phyloP scores from a whole-genome alignment of 2,329 filamentous ascomycete species.

The Pyrenophora graminea region DNA sequence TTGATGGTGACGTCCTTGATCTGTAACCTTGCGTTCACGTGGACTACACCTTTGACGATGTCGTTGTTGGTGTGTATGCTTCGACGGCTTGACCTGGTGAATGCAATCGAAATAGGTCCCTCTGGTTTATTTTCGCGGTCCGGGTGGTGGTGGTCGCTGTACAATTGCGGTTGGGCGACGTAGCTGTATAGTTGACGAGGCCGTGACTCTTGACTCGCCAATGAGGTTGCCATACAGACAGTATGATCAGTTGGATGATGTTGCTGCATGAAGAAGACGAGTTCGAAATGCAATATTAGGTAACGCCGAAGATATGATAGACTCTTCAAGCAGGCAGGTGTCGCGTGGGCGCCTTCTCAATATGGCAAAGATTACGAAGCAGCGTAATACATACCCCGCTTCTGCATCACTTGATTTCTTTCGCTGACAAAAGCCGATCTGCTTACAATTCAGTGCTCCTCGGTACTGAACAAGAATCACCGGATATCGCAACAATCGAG shows the following conservation, averaged over 20 bases:
- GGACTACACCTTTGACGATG: conserved; percentile 24
- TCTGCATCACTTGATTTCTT: conserved; percentile 6
- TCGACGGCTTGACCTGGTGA: conserved; percentile 21
- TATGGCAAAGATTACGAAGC: background rate
- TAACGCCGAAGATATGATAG: background rate
- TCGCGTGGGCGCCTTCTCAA: conserved; percentile 2
- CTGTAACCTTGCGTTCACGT: conserved; percentile 17
- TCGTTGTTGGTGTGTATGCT: conserved; percentile 29
- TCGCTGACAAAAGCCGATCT: conserved; percentile 15
- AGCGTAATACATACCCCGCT: conserved; percentile 17
- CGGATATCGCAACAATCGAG: background rate
- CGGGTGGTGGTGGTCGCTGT: conserved; percentile 24
- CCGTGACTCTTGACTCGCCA: conserved; percentile 7
- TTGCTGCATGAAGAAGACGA: background rate
- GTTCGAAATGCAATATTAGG: background rate
- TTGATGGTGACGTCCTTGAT: conserved; percentile 21
- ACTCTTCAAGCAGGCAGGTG: background rate
- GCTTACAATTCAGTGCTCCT: conserved; percentile 3
- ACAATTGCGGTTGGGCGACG: conserved; percentile 21
- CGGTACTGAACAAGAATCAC: background rate
- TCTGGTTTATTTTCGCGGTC: conserved; percentile 21
- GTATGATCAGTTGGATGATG: background rate
- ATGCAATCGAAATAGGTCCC: conserved; percentile 22
- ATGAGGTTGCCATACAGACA: conserved; percentile 6
- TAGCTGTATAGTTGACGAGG: conserved; percentile 24